Conservation (phyloP, 768 basidiomycete genomes). For the Sutorius australiensis region DNA sequence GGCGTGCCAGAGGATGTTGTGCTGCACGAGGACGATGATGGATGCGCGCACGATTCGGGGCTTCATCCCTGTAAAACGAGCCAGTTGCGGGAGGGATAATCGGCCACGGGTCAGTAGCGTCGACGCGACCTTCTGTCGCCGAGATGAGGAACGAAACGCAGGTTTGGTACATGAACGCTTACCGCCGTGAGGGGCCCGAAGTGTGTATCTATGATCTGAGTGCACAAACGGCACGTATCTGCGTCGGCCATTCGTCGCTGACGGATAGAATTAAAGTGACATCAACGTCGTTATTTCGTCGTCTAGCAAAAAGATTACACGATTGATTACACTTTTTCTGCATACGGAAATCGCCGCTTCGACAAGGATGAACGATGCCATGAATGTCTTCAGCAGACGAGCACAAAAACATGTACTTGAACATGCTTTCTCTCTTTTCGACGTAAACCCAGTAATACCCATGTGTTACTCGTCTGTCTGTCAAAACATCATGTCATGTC, state of each 20-base stretch:
- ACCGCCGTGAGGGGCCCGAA: slow-evolving; percentile 68
- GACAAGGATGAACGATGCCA: background rate
- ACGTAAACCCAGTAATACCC: background rate
- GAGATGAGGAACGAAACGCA: background rate
- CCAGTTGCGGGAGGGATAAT: slow-evolving; percentile 63
- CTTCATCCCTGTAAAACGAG: slow-evolving; percentile 65
- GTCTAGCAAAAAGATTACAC: background rate
- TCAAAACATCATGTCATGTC: background rate
- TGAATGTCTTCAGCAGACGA: background rate
- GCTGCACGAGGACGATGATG: slow-evolving; percentile 80
- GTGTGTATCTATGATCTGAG: slow-evolving; percentile 58
- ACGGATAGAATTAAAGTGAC: slow-evolving; percentile 10
- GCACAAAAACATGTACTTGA: slow-evolving; percentile 6
- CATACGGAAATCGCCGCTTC: slow-evolving; percentile 7
- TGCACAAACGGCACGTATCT: slow-evolving; percentile 57
- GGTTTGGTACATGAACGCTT: slow-evolving; percentile 22
- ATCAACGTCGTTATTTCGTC: slow-evolving; percentile 6
- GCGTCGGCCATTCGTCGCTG: slow-evolving; percentile 63
- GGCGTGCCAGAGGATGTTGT: slow-evolving; percentile 88
- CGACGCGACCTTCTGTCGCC: slow-evolving; percentile 62
- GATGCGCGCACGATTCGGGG: slow-evolving; percentile 65
- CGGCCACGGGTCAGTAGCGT: slow-evolving; percentile 79
- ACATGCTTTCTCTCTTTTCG: slow-evolving; percentile 7
- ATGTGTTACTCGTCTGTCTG: background rate
- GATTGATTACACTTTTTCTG: background rate